Evolutionary conservation across 306 rosid genomes (phyloP).

Genomic region (Prunus mira): DNA sequence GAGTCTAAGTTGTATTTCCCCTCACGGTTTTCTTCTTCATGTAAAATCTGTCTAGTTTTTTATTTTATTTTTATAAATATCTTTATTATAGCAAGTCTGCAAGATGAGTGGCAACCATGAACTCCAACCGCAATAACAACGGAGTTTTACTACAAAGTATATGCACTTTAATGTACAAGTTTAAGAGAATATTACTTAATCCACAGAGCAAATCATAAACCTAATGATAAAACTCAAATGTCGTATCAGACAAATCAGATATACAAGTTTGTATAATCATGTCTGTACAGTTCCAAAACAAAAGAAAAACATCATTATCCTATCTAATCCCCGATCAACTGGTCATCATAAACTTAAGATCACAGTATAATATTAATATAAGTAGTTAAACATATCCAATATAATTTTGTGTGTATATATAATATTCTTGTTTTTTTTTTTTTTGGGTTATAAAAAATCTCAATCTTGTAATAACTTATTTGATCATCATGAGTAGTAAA

Average conservation of each 20-base stretch:
- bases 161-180: neutral
- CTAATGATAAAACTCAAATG: neutral
- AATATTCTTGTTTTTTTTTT: neutral
- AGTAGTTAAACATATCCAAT: neutral
- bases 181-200: no score
- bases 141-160: no score
- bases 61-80: no score
- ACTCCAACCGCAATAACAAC: no score
- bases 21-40: no score
- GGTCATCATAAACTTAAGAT: neutral
- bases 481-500: neutral
- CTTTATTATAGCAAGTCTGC: no score
- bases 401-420: neutral
- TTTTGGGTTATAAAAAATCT: neutral
- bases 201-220: neutral
- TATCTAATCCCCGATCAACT: neutral
- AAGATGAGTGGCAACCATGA: no score
- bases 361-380: neutral
- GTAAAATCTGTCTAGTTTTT: no score
- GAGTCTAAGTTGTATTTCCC: no score
- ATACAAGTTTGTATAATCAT: conserved; percentile 7
- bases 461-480: neutral
- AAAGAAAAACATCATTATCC: conserved; percentile 13
- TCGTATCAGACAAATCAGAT: neutral
- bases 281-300: conserved; percentile 14